Base-by-base conservation (phyloP, 768 basidiomycete species). In the Amanita molliuscula region DNA sequence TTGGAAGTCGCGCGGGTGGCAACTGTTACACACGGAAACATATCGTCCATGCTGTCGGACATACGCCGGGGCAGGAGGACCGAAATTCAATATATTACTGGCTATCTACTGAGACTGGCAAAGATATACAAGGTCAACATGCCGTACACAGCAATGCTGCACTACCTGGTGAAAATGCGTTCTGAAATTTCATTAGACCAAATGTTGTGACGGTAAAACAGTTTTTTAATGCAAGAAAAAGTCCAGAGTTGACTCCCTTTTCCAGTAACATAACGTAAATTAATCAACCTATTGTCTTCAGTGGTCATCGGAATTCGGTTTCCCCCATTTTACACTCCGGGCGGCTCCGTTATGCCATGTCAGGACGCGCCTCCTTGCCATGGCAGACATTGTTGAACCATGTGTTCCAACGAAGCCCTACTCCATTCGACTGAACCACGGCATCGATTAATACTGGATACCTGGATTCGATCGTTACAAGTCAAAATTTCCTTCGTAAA, bases 41-140 rank as follows among this genome's bases (percentile, higher is more conserved):
- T 81, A 46, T 91, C 90, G 5, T 88, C 85, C 13, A 96, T 91
- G 79, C 70, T 92, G 15, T 62, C 70, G 13, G 91, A 95, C 60
- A 62, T 94, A 25, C 74, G 73, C 54, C 64, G 65, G 28, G 82
- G 82, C 37, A 67, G 69, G 46, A 53, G 59, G 4, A 93, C 91
- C 0, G 93, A 97, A 67, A 75, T 97, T 20, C 77, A 84, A 15
- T 88, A 69, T 58, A 70, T 96, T 58, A 92, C 88, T 53, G 93
- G 94, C 4, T 89, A 92, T 62, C 63, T 98, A 44, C 60, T 81
- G 25, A 65, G 68, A 6, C 65, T 91, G 6, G 94, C 85, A 21
- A 56, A 65, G 42, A 63, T 70, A 34, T 75, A 83, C 56, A 66
- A 69, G 5, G 67, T 92, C 26, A 62, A 66, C 15, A 84, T 82